Evolutionary conservation across 495 filamentous ascomycete species (phyloP), one percentile per base, ranked within the genome.

Genomic region (Daldinia bambusicola): DNA sequence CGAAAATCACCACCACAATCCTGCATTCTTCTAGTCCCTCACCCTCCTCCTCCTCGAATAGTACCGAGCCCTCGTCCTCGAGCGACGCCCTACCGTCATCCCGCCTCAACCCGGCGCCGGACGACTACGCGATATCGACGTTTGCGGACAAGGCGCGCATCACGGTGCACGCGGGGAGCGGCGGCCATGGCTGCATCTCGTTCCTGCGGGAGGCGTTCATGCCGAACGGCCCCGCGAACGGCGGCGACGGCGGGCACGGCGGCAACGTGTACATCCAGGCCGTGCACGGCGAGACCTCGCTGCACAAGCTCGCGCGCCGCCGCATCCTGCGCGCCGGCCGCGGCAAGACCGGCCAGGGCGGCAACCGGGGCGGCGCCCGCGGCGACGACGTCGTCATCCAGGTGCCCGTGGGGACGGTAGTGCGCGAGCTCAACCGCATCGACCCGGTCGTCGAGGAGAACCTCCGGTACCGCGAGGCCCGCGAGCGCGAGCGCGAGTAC

Each of bases 231-330:
- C 95, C 95, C n/a, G 84, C 95, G n/a, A 98, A 98, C 79, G 96
- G 95, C 53, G 95, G 95, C 55, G 93, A 98, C 78, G 95, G 95
- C 32, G 95, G 95, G 13, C 91, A 86, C 57, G 95, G 95, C 51
- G 95, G 95, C 18, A 94, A 90, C 73, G 82, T 99, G 67, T 98
- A 95, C 81, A 95, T 99, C 61, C 96, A 98, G 78, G 94, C 95
- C 4, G 89, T 97, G 8, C 89, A 90, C 45, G 93, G 93, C 63
- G 89, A 98, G 76, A 97, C 92, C 0, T 95, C 92, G 65, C 80
- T 99, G 59, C 94, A 98, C 79, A 99, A 98, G 79, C 86, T 99
- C 13, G 91, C 92, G 9, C 87, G 95, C 16, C 84, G 90, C 63
- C 89, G 92, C 2, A 80, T 91, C 26, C 79, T 98, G 36, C 90